Base-by-base conservation (phyloP, 768 basidiomycete species). In the Lactifluus subvellereus region DNA sequence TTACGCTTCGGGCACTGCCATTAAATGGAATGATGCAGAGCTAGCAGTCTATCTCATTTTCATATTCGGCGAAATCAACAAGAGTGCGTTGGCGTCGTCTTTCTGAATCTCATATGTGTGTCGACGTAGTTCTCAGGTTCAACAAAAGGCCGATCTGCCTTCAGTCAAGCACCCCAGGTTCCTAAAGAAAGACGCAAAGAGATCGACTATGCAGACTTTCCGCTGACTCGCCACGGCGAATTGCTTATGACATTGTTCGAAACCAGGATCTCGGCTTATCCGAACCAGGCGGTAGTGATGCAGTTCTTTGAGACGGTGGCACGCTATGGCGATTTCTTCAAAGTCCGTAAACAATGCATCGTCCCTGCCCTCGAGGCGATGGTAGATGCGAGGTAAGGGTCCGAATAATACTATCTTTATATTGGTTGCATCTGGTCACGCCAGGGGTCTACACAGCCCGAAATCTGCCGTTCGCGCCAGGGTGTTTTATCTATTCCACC, bases 301-400 rank as follows among this genome's bases (percentile, higher is more conserved):
- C 94, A 96, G 71, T 94, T 91, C 74, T 98, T 98, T 67, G 97
- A 99, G 75, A 89, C 91, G 5, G 83, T 82, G 11, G 83, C 91
- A n/a, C 84, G 97, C 53, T 99, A 98, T 72, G 83, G 85, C 40
- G 97, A 98, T 69, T 98, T 99, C 73, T 98, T 98, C 85, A 94
- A 91, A 74, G 86, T 94, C 27, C 86, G 93, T 66, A 91, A 88
- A 69, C 89, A 92, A 60, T 91, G 87, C 68, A 91, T 98, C 57
- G 79, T 91, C 68, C 91, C 92, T 1, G 84, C 91, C 2, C 77
- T 99, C 37, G 88, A 94, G 69, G 90, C 90, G 11, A 91, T 99
- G 82, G 81, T 98, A 32, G 92, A 89, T 69, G 61, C 74, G 62
- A 81, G 91, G 94, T 94, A 71, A 63, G 87, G 20, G 45, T 30